phyloP scores from a whole-genome alignment of 1,284 basidiomycete species.

The Ustilago bromivora region DNA sequence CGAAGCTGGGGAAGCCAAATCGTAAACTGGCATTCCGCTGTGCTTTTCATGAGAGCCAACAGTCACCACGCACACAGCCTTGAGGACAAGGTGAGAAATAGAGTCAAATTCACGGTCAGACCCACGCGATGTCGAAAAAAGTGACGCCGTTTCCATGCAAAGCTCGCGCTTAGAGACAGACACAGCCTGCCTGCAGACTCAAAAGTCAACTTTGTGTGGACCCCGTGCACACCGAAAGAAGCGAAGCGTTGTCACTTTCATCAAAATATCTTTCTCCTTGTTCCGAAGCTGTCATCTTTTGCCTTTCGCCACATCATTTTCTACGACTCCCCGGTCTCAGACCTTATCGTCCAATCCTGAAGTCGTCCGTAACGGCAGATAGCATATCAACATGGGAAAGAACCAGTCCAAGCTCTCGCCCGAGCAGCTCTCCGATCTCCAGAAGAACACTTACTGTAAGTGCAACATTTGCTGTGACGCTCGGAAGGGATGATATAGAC shows the following conservation, averaged over 20 bases:
- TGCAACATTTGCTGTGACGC: constrained; percentile 7
- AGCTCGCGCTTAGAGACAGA: background rate
- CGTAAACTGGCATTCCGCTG: background rate
- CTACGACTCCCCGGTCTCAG: background rate
- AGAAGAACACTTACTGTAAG: constrained; percentile 98
- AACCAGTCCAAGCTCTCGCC: constrained; percentile 94
- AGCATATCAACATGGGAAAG: constrained; percentile 79
- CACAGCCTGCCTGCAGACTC: background rate
- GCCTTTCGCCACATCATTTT: constrained; percentile 16
- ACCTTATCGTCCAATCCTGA: background rate
- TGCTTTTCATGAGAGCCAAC: background rate
- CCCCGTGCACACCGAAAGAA: constrained; percentile 19
- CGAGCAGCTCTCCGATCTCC: constrained; percentile 93
- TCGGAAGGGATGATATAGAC: background rate
- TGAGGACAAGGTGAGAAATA: background rate
- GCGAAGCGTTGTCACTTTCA: constrained; percentile 1
- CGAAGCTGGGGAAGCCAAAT: background rate
- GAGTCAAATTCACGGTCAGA: background rate
- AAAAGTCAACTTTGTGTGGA: constrained; percentile 5
- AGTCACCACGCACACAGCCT: background rate
- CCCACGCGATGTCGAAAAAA: constrained; percentile 4
- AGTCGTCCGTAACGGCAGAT: constrained; percentile 6
- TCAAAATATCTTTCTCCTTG: background rate
- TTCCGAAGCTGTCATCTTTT: background rate
- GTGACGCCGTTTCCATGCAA: background rate